phyloP scores from a whole-genome alignment of 306 rosid species.

The Castanea crenata region DNA sequence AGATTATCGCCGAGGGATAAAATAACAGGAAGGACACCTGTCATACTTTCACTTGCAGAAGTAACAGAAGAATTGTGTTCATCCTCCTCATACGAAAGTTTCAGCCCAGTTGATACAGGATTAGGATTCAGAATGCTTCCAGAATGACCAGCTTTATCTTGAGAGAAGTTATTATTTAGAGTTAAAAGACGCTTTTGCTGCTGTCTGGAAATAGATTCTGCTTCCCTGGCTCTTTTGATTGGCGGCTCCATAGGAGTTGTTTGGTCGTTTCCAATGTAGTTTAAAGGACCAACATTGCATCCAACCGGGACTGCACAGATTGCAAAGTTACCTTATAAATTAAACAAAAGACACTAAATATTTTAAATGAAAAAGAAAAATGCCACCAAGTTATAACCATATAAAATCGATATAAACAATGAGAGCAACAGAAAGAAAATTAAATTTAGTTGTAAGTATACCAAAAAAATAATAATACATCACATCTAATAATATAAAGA shows the following conservation, averaged over 20 bases:
- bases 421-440: not conserved
- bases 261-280: conserved; percentile 14
- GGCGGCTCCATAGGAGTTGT: conserved; percentile 5
- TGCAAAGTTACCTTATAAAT: not conserved
- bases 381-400: not conserved
- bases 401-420: not conserved
- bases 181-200: conserved; percentile 22
- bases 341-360: not conserved
- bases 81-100: conserved; percentile 35
- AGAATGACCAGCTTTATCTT: conserved; percentile 10
- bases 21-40: conserved; percentile 22
- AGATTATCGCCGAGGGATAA: conserved; percentile 20
- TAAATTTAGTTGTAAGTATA: not conserved
- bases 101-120: conserved; percentile 25
- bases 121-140: conserved; percentile 25
- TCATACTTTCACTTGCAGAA: conserved; percentile 22
- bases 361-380: not conserved
- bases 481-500: not conserved
- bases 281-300: conserved; percentile 22
- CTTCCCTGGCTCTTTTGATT: conserved; percentile 7
- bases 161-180: conserved; percentile 6
- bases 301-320: conserved; percentile 26
- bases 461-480: not conserved
- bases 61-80: conserved; percentile 36
- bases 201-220: conserved; percentile 14